Evolutionary conservation across 257 asterid species (phyloP).

Genomic region (Solanum pimpinellifolium): DNA sequence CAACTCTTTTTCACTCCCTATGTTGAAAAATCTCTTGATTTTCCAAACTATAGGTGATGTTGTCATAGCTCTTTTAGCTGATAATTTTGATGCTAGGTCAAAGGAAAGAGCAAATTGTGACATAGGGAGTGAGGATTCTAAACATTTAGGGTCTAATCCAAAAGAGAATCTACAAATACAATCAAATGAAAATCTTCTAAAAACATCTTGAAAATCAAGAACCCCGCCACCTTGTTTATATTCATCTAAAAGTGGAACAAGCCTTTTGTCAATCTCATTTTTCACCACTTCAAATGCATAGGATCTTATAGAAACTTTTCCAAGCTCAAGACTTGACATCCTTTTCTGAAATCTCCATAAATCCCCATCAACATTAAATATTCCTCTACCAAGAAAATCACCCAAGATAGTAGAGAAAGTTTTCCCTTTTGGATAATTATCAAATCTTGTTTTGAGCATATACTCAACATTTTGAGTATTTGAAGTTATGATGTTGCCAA

Average conservation of each 20-base stretch:
- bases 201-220: constrained; percentile 34
- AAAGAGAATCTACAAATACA: constrained; percentile 36
- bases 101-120: constrained; percentile 28
- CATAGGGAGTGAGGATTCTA: constrained; percentile 20
- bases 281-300: constrained; percentile 28
- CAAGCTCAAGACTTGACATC: constrained; percentile 27
- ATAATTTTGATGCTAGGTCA: constrained; percentile 30
- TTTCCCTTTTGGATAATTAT: constrained; percentile 32
- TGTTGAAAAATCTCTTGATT: constrained; percentile 14
- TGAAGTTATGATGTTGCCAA: constrained; percentile 38
- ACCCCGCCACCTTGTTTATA: background rate
- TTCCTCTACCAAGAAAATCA: constrained; percentile 35
- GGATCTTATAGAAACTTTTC: constrained; percentile 11
- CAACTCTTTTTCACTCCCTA: constrained; percentile 27
- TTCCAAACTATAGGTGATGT: constrained; percentile 29
- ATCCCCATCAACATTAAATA: constrained; percentile 41
- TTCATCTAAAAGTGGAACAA: constrained; percentile 18
- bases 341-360: constrained; percentile 32
- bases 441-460: constrained; percentile 28
- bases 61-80: constrained; percentile 35
- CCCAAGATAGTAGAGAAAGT: constrained; percentile 33
- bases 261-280: constrained; percentile 23
- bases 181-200: constrained; percentile 28
- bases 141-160: constrained; percentile 35
- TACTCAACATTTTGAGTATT: constrained; percentile 33